Conservation (phyloP, 176 grass and related monocot species). For the Oropetium thomaeum region DNA sequence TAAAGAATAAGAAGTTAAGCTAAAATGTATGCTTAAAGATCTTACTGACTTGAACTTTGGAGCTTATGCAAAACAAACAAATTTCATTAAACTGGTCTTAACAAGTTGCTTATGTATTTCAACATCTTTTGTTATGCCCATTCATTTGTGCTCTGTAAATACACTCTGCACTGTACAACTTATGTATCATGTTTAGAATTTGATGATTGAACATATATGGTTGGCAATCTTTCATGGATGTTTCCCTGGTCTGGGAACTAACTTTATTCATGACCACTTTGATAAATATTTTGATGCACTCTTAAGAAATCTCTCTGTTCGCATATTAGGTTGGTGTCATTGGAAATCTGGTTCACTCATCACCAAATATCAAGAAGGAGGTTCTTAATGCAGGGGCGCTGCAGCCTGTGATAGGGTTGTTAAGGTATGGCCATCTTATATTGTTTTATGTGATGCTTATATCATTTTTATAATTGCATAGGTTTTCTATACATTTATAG, state of each 20-base stretch:
- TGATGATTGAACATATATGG: not conserved
- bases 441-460: constrained; percentile 11
- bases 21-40: not conserved
- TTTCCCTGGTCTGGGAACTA: not conserved
- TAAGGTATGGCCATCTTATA: constrained; percentile 62
- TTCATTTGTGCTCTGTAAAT: not conserved
- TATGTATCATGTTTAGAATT: not conserved
- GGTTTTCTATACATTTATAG: not conserved
- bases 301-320: constrained; percentile 16
- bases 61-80: constrained; percentile 10
- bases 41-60: not conserved
- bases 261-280: not conserved
- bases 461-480: not conserved
- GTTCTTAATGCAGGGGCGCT: constrained; percentile 92
- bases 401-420: constrained; percentile 90
- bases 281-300: constrained; percentile 24
- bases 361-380: constrained; percentile 99
- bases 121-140: constrained; percentile 1
- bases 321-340: constrained; percentile 88
- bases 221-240: constrained; percentile 5
- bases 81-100: not conserved
- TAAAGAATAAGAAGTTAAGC: not conserved
- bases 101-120: not conserved
- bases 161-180: constrained; percentile 2
- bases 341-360: constrained; percentile 99